Base-by-base conservation (phyloP, 2,329 filamentous ascomycete genomes). In the Phaeosphaeriaceae sp. region DNA sequence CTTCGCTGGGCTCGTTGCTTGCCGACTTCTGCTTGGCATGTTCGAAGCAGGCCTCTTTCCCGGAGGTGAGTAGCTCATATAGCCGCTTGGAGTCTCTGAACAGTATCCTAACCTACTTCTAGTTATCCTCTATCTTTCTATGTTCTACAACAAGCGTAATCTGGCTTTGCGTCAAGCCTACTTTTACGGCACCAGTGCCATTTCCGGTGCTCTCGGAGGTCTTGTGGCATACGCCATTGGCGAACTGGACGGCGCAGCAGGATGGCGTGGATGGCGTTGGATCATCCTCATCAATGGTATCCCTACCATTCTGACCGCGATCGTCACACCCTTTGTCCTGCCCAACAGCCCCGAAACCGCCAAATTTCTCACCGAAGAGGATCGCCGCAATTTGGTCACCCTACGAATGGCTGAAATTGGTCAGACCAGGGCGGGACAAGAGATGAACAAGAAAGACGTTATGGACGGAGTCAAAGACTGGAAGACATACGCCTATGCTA, bases 161-260 rank as follows among this genome's bases (percentile, higher is more conserved):
- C 72, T 83, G 77, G 78, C 84, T 7, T 81, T 84, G 54, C 78
- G 84, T 33, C 63, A 69, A 4, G 83, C 83, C 1, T 82, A 84
- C 54, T 85, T 85, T 68, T 82, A 84, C n/a, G 83, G 80, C 3
- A 80, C 83, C 3, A 81, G 82, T 2, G 82, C 80, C 27, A 79
- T 86, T 53, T 81, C 84, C 2, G 84, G 84, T 3, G 84, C 83
- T 7, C 83, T 86, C 40, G 84, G 84, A 6, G 71, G 71, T 10
- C 64, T 74, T 3, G 65, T 73, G 2, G 69, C 71, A 0, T 73
- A 72, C 9, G 69, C 61, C 2, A 71, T 72, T 13, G 65, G 67
- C n/a, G 61, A 69, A 20, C 46, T 74, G 42, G 61, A 74, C 13
- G 64, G 66, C 10, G 51, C 61, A 2, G 65, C 49, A 0, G 69